Evolutionary conservation across 345 rosid species (phyloP).

Genomic region (Eucalyptus regnans): DNA sequence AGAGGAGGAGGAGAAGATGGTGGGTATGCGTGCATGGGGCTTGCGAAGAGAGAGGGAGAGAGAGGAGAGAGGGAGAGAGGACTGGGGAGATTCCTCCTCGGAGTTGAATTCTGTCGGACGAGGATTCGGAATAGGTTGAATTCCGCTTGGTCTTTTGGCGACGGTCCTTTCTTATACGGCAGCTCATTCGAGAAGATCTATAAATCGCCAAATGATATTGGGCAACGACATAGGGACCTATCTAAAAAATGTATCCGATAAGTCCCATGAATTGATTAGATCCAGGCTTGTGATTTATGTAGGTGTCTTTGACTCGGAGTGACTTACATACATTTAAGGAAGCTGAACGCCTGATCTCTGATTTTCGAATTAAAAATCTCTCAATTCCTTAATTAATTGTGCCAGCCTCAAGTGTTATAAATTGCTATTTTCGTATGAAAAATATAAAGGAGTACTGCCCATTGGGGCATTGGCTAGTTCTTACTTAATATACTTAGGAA

Average conservation of each 20-base stretch:
- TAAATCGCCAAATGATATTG: background rate
- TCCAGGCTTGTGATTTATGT: background rate
- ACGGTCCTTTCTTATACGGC: background rate
- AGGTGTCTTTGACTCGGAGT: too few species aligned
- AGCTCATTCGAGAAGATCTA: background rate
- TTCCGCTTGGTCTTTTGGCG: background rate
- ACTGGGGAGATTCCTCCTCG: background rate
- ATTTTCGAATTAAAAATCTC: background rate
- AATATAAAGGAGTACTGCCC: background rate
- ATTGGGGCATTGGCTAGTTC: background rate
- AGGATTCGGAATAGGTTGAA: background rate
- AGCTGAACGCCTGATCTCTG: accelerated
- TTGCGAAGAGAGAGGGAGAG: background rate
- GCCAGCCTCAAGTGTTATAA: background rate
- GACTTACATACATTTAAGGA: background rate
- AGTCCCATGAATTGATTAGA: background rate
- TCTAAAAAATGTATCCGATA: background rate
- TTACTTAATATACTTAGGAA: background rate
- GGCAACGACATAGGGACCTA: background rate
- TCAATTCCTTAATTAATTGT: background rate
- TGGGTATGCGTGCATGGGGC: background rate
- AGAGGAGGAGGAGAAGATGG: background rate
- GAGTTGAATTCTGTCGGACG: background rate
- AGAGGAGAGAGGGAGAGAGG: background rate
- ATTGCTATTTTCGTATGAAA: background rate